Base-by-base conservation (phyloP, 2,329 filamentous ascomycete genomes). In the Pseudonectria buxi region DNA sequence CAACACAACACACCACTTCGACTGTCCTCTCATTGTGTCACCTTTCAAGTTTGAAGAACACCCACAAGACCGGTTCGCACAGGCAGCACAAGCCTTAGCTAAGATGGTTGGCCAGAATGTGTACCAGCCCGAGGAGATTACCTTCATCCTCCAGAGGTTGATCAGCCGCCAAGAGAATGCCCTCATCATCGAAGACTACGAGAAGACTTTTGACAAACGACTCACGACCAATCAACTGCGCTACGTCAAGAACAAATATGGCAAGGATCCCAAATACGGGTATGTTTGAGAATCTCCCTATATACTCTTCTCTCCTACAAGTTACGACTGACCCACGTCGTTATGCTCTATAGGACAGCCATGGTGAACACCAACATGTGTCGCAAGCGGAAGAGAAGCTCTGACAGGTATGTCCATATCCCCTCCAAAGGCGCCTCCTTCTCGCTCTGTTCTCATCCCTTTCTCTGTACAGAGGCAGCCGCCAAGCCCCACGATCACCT, bases 201-300 rank as follows among this genome's bases (percentile, higher is more conserved):
- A 46, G 10, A 29, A 41, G 7, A 36, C 33, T 6, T 64, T 62
- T 33, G 45, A 43, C 22, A 56, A 56, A 14, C 10, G 28, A 1
- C 44, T 64, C 32, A 55, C 54, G 3, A 41, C 51, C 2, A 62
- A 57, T 30, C 60, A 65, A 41, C 50, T 67, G 9, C 56, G 59
- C 9, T 66, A 67, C 34, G 40, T 65, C 7, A 62, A 59, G 40
- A 59, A 58, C 41, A 63, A 65, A 39, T 67, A 67, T 28, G 62
- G 63, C 0, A 57, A 52, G 26, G 61, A 65, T 26, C 59, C 63
- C 0, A 51, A 55, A 6, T 65, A 57, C 36, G 56, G 57, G 64
- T 65, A 52, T 37, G 61, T 49, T 18, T 6, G 14, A 15, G 11
- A 14, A 4, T 24, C 6, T 31, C 24, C 10, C 13, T 25, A 14